phyloP scores from a whole-genome alignment of 2,329 filamentous ascomycete genomes.

The Didymella sp. region DNA sequence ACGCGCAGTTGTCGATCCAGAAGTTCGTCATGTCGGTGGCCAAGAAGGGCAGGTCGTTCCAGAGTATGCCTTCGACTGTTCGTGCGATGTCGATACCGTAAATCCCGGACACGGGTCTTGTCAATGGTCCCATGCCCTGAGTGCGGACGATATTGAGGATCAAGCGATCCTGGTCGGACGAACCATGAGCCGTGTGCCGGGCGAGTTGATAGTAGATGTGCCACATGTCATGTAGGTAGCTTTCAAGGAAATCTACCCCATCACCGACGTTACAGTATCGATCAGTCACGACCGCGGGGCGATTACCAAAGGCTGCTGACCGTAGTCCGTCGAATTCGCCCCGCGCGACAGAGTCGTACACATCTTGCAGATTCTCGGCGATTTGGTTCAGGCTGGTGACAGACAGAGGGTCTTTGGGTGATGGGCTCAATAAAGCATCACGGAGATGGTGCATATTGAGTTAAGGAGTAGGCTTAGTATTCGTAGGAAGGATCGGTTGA shows the following conservation, averaged over 20 bases:
- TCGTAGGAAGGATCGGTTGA: too few species aligned
- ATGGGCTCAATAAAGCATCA: too few species aligned
- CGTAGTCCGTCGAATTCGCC: background rate
- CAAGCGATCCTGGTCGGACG: background rate
- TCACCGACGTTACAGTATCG: background rate
- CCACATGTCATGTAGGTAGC: background rate
- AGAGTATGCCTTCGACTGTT: background rate
- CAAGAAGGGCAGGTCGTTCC: background rate
- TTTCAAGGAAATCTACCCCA: background rate
- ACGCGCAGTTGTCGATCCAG: background rate
- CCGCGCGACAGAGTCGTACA: too few species aligned
- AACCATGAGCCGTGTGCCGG: background rate
- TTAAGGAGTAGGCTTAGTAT: too few species aligned
- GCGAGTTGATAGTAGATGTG: background rate
- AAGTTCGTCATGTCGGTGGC: background rate
- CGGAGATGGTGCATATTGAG: too few species aligned
- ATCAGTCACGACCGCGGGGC: background rate
- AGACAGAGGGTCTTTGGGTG: too few species aligned
- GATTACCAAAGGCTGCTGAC: background rate
- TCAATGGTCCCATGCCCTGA: background rate
- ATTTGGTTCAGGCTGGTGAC: too few species aligned
- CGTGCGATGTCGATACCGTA: background rate
- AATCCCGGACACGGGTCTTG: too few species aligned
- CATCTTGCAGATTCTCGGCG: too few species aligned
- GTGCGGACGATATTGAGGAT: background rate